Evolutionary conservation across 768 basidiomycete species (phyloP).

Genomic region (Trametopsis cervina): DNA sequence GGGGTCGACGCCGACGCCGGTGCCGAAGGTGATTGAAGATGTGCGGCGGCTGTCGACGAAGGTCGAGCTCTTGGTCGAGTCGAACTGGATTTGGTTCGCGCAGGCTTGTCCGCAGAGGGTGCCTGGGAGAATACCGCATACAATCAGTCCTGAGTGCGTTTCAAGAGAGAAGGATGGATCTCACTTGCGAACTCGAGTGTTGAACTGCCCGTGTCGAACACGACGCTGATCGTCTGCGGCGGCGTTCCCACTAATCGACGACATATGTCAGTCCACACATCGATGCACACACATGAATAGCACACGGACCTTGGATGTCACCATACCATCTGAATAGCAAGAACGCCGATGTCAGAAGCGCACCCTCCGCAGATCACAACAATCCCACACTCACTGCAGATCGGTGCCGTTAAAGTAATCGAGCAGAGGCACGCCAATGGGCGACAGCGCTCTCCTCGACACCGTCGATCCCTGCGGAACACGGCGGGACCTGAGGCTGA

Average conservation of each 20-base stretch:
- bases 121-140: conserved; percentile 22
- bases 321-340: conserved; percentile 41
- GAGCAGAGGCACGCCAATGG: conserved; percentile 36
- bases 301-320: conserved; percentile 35
- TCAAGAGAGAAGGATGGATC: conserved; percentile 8
- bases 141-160: background rate
- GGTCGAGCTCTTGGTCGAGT: conserved; percentile 42
- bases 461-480: conserved; percentile 10
- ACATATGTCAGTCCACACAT: background rate
- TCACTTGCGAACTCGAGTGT: conserved; percentile 43
- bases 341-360: no score
- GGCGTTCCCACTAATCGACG: conserved; percentile 43
- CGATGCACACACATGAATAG: conserved; percentile 1
- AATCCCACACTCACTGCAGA: conserved; percentile 47
- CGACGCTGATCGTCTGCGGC: conserved; percentile 39
- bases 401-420: conserved; percentile 54
- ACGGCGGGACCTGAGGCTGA: conserved; percentile 17
- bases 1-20: conserved; percentile 48
- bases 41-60: conserved; percentile 38
- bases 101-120: conserved; percentile 42
- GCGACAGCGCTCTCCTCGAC: conserved; percentile 19
- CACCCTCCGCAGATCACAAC: no score
- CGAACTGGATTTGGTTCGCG: conserved; percentile 38
- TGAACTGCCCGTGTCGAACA: conserved; percentile 52
- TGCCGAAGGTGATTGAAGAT: conserved; percentile 43